Evolutionary conservation across 352 stramenopile genomes (phyloP), one percentile per base, ranked within the genome.

Genomic region (Pythium rishiriense): DNA sequence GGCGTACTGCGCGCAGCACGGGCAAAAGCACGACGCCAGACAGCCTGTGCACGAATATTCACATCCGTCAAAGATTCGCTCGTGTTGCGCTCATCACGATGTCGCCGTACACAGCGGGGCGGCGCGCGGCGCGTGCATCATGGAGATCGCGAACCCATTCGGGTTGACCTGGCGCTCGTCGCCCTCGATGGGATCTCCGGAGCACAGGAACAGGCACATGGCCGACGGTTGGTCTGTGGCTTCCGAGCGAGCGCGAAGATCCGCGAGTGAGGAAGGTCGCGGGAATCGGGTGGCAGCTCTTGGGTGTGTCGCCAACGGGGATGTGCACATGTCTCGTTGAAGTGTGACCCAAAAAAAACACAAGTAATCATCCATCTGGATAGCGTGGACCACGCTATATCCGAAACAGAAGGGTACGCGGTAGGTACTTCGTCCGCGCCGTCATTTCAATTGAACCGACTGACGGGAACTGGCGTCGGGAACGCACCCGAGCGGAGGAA

Each of bases 1-100:
- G 61, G 93, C 73, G 45, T 97, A 86, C 66, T 98, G 91, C 57
- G 83, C 88, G 70, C 91, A 97, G 63, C 85, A 96, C 21, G 85
- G 88, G 39, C 90, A 98, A 17, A 97, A 57, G 29, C 84, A 93
- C 47, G 84, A 74, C 50, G 66, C 79, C 74, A 96, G 28, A 55
- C 81, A 81, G 65, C 88, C 76, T 86, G 52, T 15, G n/a, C 37
- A 43, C 35, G 14, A 12, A n/a, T 17, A 19, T 17, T 21, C 33
- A 14, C 19, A 19, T 19, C 37, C 37, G 37, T 43, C 37, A 43
- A 43, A 12, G 11, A 43, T 12, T n/a, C 37, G 37, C 11, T 43
- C n/a, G n/a, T n/a, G n/a, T n/a, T n/a, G n/a, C n/a, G 49, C 7
- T 31, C n/a, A 43, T 21, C 29, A 45, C 19, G 19, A 53, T 35